Percentiles rank a stretch among this genome's conserved stretches.
Conservation (phyloP, 306 rosid species). For the Rosa rugosa region DNA sequence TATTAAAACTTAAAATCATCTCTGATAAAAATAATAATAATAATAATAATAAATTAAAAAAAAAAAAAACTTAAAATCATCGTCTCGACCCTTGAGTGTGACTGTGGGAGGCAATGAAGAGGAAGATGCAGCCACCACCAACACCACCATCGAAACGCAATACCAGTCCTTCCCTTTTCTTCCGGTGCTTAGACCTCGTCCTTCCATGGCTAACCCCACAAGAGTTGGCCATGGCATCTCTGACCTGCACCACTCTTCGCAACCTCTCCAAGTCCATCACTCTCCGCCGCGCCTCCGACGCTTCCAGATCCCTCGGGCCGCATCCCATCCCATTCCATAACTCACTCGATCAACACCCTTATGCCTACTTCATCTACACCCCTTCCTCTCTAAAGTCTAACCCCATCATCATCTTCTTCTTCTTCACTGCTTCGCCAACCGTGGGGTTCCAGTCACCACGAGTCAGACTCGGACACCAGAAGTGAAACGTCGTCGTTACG, state of each 20-base stretch:
- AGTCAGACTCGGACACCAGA: background rate
- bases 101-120: too few relatives aligned
- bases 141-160: background rate
- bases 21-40: too few relatives aligned
- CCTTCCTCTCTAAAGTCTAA: slow-evolving; percentile 37
- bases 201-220: slow-evolving; percentile 63
- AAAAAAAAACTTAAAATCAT: too few relatives aligned
- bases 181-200: slow-evolving; percentile 52
- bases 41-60: too few relatives aligned
- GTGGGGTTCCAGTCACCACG: slow-evolving; percentile 51
- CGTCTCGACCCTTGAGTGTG: too few relatives aligned
- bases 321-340: slow-evolving; percentile 54
- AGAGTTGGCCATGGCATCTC: slow-evolving; percentile 57
- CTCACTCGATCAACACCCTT: slow-evolving; percentile 38
- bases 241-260: slow-evolving; percentile 49
- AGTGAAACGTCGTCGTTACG: slow-evolving; percentile 12
- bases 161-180: background rate
- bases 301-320: slow-evolving; percentile 60
- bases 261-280: slow-evolving; percentile 44
- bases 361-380: slow-evolving; percentile 67
- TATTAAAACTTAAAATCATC: too few relatives aligned
- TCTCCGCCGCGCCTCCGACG: slow-evolving; percentile 54
- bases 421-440: slow-evolving; percentile 43
- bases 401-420: slow-evolving; percentile 1
- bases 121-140: background rate